Conservation (phyloP, 23 red algal genomes). For the Agarophyton chilense region DNA sequence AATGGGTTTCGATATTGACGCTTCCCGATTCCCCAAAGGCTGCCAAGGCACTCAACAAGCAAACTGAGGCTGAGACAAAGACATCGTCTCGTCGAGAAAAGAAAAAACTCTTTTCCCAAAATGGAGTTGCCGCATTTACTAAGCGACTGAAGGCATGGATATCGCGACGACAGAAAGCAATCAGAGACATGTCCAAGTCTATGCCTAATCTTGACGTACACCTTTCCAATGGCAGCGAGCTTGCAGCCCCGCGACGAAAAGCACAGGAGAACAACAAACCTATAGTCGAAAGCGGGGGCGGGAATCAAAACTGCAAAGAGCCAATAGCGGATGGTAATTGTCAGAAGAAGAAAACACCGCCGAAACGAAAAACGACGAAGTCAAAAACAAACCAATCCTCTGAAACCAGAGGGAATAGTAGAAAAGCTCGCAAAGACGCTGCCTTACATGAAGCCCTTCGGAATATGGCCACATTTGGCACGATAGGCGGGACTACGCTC, state of each 20-base stretch:
- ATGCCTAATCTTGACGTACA: slow-evolving; percentile 15
- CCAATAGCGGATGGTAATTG: background rate
- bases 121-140: slow-evolving; percentile 44
- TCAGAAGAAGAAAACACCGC: slow-evolving; percentile 3
- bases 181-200: background rate
- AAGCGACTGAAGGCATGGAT: slow-evolving; percentile 67
- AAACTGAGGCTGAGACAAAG: slow-evolving; percentile 11
- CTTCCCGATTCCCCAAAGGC: slow-evolving; percentile 55
- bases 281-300: background rate
- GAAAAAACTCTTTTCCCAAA: slow-evolving; percentile 47
- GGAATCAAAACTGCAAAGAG: background rate
- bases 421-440: slow-evolving; percentile 26
- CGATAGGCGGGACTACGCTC: background rate
- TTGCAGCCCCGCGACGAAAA: background rate
- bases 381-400: background rate
- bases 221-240: background rate
- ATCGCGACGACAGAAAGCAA: slow-evolving; percentile 4
- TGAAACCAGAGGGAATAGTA: background rate
- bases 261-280: background rate
- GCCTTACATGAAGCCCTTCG: slow-evolving; percentile 26
- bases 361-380: background rate
- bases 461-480: slow-evolving; percentile 54
- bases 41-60: slow-evolving; percentile 11
- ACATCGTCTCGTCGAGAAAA: slow-evolving; percentile 3
- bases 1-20: slow-evolving; percentile 66